Conservation (phyloP, 1,284 basidiomycete species). For the Malassezia yamatoensis region DNA sequence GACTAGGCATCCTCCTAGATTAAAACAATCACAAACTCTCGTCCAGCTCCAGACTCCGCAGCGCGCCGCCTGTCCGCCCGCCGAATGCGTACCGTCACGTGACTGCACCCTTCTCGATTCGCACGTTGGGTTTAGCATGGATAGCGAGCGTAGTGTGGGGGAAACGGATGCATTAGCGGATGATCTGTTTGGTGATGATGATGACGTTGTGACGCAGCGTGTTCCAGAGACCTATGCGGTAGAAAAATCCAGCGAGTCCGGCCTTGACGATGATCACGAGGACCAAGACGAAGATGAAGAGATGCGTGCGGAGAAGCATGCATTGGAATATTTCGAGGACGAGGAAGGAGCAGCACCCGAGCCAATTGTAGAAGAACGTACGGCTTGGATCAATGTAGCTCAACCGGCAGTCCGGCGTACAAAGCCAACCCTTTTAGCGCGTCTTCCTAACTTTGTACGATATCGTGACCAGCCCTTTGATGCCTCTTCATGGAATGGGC, state of each 20-base stretch:
- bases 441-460: slow-evolving; percentile 43
- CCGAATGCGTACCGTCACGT: slow-evolving; percentile 2
- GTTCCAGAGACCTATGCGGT: neutral
- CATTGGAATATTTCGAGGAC: slow-evolving; percentile 35
- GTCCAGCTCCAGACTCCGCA: too few species aligned
- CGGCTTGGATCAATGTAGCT: slow-evolving; percentile 30
- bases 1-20: too few species aligned
- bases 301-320: slow-evolving; percentile 16
- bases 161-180: slow-evolving; percentile 12
- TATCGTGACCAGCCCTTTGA: slow-evolving; percentile 34
- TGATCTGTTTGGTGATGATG: slow-evolving; percentile 28
- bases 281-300: slow-evolving; percentile 12
- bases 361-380: slow-evolving; percentile 58
- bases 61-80: too few species aligned
- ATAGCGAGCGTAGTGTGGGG: neutral
- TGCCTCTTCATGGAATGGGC: slow-evolving; percentile 28
- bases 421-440: slow-evolving; percentile 38
- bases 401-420: slow-evolving; percentile 35
- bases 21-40: too few species aligned
- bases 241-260: slow-evolving; percentile 6
- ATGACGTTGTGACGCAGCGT: slow-evolving; percentile 18
- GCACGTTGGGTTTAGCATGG: neutral
- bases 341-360: slow-evolving; percentile 49
- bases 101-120: neutral
- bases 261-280: slow-evolving; percentile 8